These are phyloP conservation scores for Malbranchea zuffiana DNA, from an alignment of 2,329 filamentous ascomycete genomes.

Conservation along the genomic window DNA sequence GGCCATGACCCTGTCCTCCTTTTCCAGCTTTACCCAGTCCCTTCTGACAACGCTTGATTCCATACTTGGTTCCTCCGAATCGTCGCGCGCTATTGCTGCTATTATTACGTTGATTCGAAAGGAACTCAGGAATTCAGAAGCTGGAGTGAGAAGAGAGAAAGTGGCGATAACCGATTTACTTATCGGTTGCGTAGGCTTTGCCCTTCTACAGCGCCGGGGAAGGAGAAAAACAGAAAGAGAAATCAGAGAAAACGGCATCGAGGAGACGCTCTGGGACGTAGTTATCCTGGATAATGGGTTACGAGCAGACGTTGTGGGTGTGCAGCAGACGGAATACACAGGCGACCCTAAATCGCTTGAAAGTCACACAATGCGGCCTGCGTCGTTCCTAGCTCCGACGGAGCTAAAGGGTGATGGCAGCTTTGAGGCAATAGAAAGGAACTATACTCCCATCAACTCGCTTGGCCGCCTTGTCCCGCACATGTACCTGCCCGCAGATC, in stretches of 20 bases:
- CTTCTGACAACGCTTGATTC: slow-evolving; percentile 38
- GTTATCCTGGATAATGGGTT: slow-evolving; percentile 38
- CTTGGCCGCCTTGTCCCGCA: slow-evolving; percentile 18
- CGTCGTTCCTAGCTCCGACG: slow-evolving; percentile 39
- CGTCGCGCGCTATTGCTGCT: slow-evolving; percentile 38
- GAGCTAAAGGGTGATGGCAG: slow-evolving; percentile 23
- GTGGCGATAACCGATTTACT: slow-evolving; percentile 36
- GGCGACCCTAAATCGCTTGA: slow-evolving; percentile 37
- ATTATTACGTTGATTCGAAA: slow-evolving; percentile 38
- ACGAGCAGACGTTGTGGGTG: slow-evolving; percentile 38
- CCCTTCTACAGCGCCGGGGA: slow-evolving; percentile 38
- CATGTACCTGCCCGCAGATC: slow-evolving; percentile 26
- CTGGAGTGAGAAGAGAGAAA: slow-evolving; percentile 23
- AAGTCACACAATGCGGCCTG: slow-evolving; percentile 40
- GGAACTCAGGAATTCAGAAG: slow-evolving; percentile 33
- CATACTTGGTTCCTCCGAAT: slow-evolving; percentile 39
- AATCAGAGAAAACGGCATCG: slow-evolving; percentile 32
- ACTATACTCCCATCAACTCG: slow-evolving; percentile 18
- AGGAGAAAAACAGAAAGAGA: slow-evolving; percentile 34
- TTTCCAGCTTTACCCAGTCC: slow-evolving; percentile 34
- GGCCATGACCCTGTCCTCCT: slow-evolving; percentile 34
- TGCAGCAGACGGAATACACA: slow-evolving; percentile 26
- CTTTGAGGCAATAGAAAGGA: slow-evolving; percentile 32
- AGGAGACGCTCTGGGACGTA: slow-evolving; percentile 38
- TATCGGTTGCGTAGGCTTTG: slow-evolving; percentile 36